Evolutionary conservation across 148 eudicot species (phyloP), one percentile per base, ranked within the genome.

Genomic region (Silene uniflora): DNA sequence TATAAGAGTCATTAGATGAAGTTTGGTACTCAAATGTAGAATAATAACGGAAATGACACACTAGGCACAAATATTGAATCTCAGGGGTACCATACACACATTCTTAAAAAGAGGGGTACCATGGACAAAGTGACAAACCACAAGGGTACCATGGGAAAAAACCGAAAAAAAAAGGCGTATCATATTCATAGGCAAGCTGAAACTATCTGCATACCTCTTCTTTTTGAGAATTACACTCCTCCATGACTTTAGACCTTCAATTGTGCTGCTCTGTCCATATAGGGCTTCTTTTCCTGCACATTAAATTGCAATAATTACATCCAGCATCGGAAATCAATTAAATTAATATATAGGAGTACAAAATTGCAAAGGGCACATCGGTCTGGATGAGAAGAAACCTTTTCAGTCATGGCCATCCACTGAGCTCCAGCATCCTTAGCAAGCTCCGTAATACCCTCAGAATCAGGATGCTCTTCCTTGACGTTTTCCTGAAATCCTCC

Each of bases 381-480:
- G 25, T 11, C 6, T 0, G 35, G 22, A 72, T 29, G 6, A 56
- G 12, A n/a, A 76, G 88, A 78, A 67, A 93, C 98, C 82, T 91
- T 96, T 39, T 89, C 93, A 62, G 88, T 86, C 92, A 94, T 24
- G 55, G 93, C 80, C 72, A 84, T 91, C 98, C 98, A 94, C 67
- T 86, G 91, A 76, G n/a, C n/a, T n/a, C n/a, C n/a, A n/a, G n/a
- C n/a, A n/a, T n/a, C n/a, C n/a, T n/a, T n/a, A n/a, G n/a, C 93
- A 84, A 89, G 87, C 88, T 49, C 74, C 35, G 90, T 69, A 58
- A 85, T 90, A 62, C 84, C 89, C 85, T 89, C 90, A 73, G 82
- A 80, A 14, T 87, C 91, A 29, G 97, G 97, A 75, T 94, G 85
- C 27, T 85, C 89, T 66, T 89, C 97, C 88, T 89, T 94, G 78